A percentile compares a stretch with the other conserved stretches of the same genome.
phyloP scores from a whole-genome alignment of 2,329 filamentous ascomycete species.

The Neurospora sp. region DNA sequence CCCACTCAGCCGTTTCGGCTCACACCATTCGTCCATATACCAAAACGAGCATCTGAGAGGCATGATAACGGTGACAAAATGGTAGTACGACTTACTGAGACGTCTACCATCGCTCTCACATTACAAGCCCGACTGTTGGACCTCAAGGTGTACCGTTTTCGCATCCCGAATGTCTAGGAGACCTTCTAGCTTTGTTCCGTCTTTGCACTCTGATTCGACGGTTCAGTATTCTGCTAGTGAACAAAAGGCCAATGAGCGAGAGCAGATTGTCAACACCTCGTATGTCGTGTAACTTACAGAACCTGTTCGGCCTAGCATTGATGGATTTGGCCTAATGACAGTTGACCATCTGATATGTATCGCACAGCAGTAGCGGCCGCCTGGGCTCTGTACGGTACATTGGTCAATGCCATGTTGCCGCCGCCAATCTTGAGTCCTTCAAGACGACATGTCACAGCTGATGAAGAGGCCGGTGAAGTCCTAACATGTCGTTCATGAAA shows the following conservation, averaged over 20 bases:
- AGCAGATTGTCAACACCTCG: neutral
- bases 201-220: neutral
- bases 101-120: neutral
- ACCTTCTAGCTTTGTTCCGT: neutral
- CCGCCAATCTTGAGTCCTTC: neutral
- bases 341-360: neutral
- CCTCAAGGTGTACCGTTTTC: neutral
- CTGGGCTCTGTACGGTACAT: neutral
- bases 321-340: neutral
- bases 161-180: neutral
- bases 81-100: neutral
- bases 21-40: neutral
- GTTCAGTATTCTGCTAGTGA: neutral
- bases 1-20: neutral
- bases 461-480: neutral
- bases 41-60: neutral
- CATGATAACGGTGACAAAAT: neutral
- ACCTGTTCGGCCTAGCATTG: neutral
- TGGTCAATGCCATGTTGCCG: neutral
- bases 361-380: neutral
- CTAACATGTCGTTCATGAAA: neutral
- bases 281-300: neutral
- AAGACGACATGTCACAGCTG: neutral
- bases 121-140: neutral
- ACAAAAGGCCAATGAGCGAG: neutral